Evolutionary conservation across 2,329 filamentous ascomycete genomes (phyloP).

Genomic region (Exophiala sideris): DNA sequence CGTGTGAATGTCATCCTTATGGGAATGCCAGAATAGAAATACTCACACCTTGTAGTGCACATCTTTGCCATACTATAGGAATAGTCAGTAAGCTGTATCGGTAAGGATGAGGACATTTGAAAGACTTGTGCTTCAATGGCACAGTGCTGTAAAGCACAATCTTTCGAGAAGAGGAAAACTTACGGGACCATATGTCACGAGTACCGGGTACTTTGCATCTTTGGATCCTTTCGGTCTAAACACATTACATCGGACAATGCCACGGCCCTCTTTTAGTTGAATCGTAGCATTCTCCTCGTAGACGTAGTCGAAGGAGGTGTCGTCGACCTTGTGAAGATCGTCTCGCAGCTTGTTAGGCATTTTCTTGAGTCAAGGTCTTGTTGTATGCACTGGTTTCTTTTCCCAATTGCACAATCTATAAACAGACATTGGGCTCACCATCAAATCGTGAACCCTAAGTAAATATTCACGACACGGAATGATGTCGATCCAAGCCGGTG

Average conservation of each 20-base stretch:
- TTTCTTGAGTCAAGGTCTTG: slow-evolving; percentile 29
- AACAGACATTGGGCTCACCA: not conserved
- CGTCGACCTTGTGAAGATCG: slow-evolving; percentile 27
- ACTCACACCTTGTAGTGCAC: slow-evolving; percentile 52
- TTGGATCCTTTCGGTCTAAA: slow-evolving; percentile 44
- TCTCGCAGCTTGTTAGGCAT: slow-evolving; percentile 20
- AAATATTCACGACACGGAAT: not conserved
- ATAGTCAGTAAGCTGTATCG: no score
- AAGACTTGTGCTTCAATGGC: no score
- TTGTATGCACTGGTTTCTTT: not conserved
- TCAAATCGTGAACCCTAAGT: not conserved
- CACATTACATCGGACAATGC: slow-evolving; percentile 50
- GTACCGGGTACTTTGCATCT: slow-evolving; percentile 50
- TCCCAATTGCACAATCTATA: not conserved
- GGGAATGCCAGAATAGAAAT: not conserved
- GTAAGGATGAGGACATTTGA: no score
- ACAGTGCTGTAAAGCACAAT: no score
- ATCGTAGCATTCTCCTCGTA: slow-evolving; percentile 51
- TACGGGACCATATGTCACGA: slow-evolving; percentile 65
- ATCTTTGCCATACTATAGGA: slow-evolving; percentile 61
- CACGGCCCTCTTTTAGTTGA: slow-evolving; percentile 38
- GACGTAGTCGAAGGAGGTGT: slow-evolving; percentile 43
- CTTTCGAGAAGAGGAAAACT: no score
- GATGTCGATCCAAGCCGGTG: not conserved
- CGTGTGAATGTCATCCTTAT: not conserved